A percentile compares a stretch with the other conserved stretches of the same genome.
phyloP scores from a whole-genome alignment of 2,329 filamentous ascomycete species.

The Cladosporium halotolerans region DNA sequence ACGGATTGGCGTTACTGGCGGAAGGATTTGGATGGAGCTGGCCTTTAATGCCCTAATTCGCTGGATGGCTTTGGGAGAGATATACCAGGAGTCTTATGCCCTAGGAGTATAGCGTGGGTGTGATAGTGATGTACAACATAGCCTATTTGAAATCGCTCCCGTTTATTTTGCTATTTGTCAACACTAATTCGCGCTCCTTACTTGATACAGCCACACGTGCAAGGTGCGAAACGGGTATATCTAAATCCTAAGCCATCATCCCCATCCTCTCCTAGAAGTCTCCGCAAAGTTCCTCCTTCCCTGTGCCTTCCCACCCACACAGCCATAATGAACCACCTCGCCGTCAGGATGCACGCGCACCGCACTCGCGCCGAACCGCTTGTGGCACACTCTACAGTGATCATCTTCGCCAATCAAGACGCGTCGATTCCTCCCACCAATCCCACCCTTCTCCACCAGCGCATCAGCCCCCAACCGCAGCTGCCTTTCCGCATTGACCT shows the following conservation, averaged over 20 bases:
- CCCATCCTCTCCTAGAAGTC: constrained; percentile 3
- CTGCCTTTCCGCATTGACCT: constrained; percentile 67
- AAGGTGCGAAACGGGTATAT: background rate
- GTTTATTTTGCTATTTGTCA: too few relatives aligned
- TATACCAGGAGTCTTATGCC: too few relatives aligned
- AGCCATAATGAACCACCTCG: constrained; percentile 46
- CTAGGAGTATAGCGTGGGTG: too few relatives aligned
- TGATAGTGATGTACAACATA: too few relatives aligned
- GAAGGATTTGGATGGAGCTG: too few relatives aligned
- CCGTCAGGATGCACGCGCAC: constrained; percentile 78
- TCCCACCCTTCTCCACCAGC: constrained; percentile 43
- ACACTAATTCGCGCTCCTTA: too few relatives aligned
- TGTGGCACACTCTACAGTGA: constrained; percentile 88
- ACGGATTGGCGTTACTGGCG: too few relatives aligned
- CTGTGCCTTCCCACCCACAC: constrained; percentile 26
- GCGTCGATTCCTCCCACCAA: constrained; percentile 59
- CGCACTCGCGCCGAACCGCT: constrained; percentile 83
- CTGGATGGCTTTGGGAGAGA: too few relatives aligned
- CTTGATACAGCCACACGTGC: too few relatives aligned
- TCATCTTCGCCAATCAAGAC: constrained; percentile 82
- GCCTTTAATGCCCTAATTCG: too few relatives aligned
- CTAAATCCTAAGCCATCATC: background rate
- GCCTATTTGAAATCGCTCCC: too few relatives aligned
- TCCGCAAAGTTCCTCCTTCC: background rate
- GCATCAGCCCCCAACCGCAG: constrained; percentile 67